Evolutionary conservation across 2,329 filamentous ascomycete species (phyloP), one percentile per base, ranked within the genome.

Genomic region (Tolypocladium ovalisporum): DNA sequence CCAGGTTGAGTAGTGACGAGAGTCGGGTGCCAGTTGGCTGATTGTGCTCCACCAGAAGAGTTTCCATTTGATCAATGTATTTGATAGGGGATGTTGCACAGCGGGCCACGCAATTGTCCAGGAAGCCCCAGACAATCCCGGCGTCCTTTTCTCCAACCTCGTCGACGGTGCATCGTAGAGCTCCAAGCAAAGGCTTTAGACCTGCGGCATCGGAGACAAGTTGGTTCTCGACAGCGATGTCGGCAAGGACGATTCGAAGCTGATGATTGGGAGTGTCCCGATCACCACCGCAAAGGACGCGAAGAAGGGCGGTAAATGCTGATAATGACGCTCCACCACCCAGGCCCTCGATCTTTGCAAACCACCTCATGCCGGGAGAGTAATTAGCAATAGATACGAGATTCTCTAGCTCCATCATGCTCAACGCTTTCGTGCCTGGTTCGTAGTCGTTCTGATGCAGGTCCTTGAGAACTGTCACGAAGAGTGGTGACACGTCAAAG

Each of bases 301-400:
- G 83, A 7, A 93, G 70, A 27, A 93, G 77, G 0, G 85, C 84
- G n/a, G 83, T 82, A 61, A 91, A 90, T 0, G 88, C 87, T 4
- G 88, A 90, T 3, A 64, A 64, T 8, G 62, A 59, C 10, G 60
- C 60, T 22, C 65, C 64, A 42, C 82, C 75, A 1, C 71, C 68
- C n/a, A 88, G 75, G 1, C 79, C 79, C 62, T 87, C 82, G 58
- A 76, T 81, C 66, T 89, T 92, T 61, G 88, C 81, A 75, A 94
- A 97, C 93, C 93, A 97, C 61, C 88, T 85, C 85, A 96, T 94
- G 7, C 86, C 86, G 0, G 89, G 85, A 3, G 91, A 95, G 64
- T 86, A 84, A 61, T 85, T 83, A 4, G 92, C 90, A 67, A 97
- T 89, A 35, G 85, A 81, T 22, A 96, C 82, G 22, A 96, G 76